Evolutionary conservation across 2,329 filamentous ascomycete genomes (phyloP).

Genomic region (Trichoderma lentiforme): DNA sequence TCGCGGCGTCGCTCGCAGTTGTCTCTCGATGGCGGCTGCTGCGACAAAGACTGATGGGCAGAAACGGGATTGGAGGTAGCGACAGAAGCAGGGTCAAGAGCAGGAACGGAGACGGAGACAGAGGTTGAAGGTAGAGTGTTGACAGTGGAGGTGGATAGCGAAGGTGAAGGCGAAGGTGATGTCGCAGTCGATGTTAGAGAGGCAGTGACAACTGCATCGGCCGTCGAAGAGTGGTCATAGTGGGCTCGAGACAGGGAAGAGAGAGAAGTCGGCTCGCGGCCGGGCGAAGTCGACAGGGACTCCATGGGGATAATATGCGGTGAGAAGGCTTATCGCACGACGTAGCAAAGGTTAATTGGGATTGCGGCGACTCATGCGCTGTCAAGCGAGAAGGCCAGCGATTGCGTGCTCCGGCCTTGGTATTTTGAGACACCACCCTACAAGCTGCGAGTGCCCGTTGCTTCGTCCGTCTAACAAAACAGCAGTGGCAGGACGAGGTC

Average conservation of each 20-base stretch:
- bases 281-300: slow-evolving; percentile 15
- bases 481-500: not conserved
- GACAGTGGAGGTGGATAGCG: slow-evolving; percentile 5
- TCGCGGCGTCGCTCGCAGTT: slow-evolving; percentile 52
- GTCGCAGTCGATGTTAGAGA: slow-evolving; percentile 6
- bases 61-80: not conserved
- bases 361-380: slow-evolving; percentile 19
- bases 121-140: not conserved
- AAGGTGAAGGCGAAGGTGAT: not conserved
- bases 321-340: slow-evolving; percentile 15
- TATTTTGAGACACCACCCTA: slow-evolving; percentile 18
- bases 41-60: slow-evolving; percentile 9
- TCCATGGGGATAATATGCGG: slow-evolving; percentile 20
- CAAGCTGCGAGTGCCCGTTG: not conserved
- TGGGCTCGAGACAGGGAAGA: slow-evolving; percentile 8
- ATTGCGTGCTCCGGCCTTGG: slow-evolving; percentile 19
- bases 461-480: not conserved
- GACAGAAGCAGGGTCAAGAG: not conserved
- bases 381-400: slow-evolving; percentile 3
- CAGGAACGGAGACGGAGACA: not conserved
- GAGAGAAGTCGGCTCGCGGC: slow-evolving; percentile 10
- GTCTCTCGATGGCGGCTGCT: slow-evolving; percentile 35
- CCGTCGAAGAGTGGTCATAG: slow-evolving; percentile 2
- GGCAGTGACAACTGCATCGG: not conserved
- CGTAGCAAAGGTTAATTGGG: slow-evolving; percentile 9